Evolutionary conservation across 768 basidiomycete genomes (phyloP).

Genomic region (Tricholoma sp.): DNA sequence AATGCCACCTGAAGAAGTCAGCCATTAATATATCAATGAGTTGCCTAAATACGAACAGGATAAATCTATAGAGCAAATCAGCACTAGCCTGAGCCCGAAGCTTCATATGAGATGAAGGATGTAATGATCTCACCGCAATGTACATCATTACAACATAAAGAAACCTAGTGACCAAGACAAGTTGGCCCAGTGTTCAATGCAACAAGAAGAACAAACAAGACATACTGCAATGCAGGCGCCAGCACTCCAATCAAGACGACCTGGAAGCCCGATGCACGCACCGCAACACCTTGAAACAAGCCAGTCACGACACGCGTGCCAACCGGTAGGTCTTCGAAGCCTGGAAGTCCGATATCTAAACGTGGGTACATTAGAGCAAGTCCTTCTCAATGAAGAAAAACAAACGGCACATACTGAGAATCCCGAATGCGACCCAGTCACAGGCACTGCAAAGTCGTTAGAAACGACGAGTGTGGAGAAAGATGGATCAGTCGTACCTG

Average conservation of each 20-base stretch:
- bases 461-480: neutral
- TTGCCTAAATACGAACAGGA: constrained; percentile 25
- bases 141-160: constrained; percentile 80
- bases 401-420: constrained; percentile 37
- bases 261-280: constrained; percentile 47
- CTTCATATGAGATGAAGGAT: neutral
- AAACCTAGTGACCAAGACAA: constrained; percentile 33
- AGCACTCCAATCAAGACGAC: constrained; percentile 42
- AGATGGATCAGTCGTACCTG: constrained; percentile 35
- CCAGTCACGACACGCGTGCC: constrained; percentile 39
- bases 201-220: constrained; percentile 1
- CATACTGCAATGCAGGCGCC: constrained; percentile 69
- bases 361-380: no score
- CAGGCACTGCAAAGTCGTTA: constrained; percentile 32
- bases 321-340: constrained; percentile 30
- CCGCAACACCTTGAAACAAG: constrained; percentile 51
- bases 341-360: constrained; percentile 36
- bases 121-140: constrained; percentile 39
- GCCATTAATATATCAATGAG: neutral
- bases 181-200: neutral
- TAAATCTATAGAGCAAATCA: constrained; percentile 28
- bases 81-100: neutral
- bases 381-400: no score
- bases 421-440: constrained; percentile 69
- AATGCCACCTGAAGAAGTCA: constrained; percentile 39